Conservation (phyloP, 805 yeast species). For the Pichia scutulata region DNA sequence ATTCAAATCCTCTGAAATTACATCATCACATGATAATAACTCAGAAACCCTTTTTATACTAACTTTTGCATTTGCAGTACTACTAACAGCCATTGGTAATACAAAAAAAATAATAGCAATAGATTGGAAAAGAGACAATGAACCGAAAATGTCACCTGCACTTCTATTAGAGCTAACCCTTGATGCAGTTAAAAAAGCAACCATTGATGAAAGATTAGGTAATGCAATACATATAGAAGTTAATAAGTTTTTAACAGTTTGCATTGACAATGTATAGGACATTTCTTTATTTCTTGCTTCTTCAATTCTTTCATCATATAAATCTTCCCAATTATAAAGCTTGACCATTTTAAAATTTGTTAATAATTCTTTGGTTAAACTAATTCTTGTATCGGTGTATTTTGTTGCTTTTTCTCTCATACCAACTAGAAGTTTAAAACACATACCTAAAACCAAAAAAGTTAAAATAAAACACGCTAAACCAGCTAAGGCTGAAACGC, state of each 20-base stretch:
- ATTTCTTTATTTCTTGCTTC: conserved; percentile 58
- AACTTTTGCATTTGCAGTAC: conserved; percentile 56
- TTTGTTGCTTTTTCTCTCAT: conserved; percentile 49
- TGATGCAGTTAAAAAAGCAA: conserved; percentile 38
- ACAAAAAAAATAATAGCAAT: conserved; percentile 56
- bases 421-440: conserved; percentile 42
- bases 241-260: conserved; percentile 46
- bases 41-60: conserved; percentile 53
- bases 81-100: conserved; percentile 61
- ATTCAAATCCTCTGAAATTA: conserved; percentile 30
- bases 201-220: conserved; percentile 66
- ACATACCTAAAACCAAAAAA: conserved; percentile 34
- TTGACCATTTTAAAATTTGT: conserved; percentile 75
- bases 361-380: conserved; percentile 68
- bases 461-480: conserved; percentile 46
- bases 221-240: conserved; percentile 52
- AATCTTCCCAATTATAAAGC: conserved; percentile 83
- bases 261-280: conserved; percentile 48
- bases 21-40: conserved; percentile 34
- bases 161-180: conserved; percentile 30
- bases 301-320: conserved; percentile 53
- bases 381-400: conserved; percentile 71
- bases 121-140: conserved; percentile 56
- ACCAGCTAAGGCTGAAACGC: conserved; percentile 69
- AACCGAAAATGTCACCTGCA: conserved; percentile 62